Evolutionary conservation across 2,329 filamentous ascomycete genomes (phyloP).

Genomic region (Fusarium chlamydosporum): DNA sequence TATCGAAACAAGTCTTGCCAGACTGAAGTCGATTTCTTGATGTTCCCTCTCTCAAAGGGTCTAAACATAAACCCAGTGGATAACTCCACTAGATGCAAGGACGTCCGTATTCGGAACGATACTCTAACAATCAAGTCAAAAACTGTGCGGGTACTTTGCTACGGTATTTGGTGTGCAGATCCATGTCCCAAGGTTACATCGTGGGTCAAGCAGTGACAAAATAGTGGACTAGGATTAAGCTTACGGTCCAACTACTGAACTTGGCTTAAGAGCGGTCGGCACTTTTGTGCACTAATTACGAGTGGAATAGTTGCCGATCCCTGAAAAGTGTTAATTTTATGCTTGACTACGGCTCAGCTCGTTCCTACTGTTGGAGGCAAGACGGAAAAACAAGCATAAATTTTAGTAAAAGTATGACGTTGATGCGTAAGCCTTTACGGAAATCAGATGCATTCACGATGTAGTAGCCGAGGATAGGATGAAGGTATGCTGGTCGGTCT

Average conservation of each 20-base stretch:
- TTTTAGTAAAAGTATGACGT: constrained; percentile 9
- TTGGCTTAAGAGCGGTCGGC: background rate
- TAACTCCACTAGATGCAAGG: background rate
- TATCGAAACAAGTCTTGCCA: background rate
- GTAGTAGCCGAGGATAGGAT: background rate
- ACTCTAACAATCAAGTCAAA: background rate
- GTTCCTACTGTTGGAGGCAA: background rate
- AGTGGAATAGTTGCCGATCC: constrained; percentile 4
- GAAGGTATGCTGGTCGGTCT: background rate
- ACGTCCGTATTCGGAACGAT: constrained; percentile 8
- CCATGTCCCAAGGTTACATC: background rate
- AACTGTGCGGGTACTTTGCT: background rate
- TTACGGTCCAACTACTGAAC: background rate
- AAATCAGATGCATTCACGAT: background rate
- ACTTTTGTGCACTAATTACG: background rate
- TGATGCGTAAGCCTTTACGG: background rate
- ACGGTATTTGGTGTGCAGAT: background rate
- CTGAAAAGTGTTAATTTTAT: constrained; percentile 6
- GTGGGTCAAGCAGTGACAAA: background rate
- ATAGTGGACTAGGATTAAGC: background rate
- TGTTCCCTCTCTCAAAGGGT: background rate
- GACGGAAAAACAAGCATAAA: constrained; percentile 10
- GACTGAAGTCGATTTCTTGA: background rate
- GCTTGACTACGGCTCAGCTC: background rate
- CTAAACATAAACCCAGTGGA: background rate